phyloP scores from a whole-genome alignment of 768 basidiomycete genomes.

The Leucosporidium yakuticum region DNA sequence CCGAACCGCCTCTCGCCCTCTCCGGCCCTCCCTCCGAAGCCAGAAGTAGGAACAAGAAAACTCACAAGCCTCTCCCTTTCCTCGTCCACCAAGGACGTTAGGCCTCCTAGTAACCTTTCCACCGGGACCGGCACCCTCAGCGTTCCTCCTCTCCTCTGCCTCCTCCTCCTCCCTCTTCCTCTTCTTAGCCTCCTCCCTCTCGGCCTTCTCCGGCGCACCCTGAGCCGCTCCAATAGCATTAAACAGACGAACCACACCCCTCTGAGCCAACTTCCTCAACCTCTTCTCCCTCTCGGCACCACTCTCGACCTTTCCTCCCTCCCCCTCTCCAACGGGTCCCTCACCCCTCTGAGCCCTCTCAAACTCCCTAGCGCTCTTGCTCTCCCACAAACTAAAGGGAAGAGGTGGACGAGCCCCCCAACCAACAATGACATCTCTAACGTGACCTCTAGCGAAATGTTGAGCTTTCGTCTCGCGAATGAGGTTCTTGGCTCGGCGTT shows the following conservation, averaged over 20 bases:
- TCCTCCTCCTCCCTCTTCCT: conserved; percentile 30
- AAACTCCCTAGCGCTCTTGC: conserved; percentile 20
- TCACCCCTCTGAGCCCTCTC: conserved; percentile 18
- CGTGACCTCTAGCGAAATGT: conserved; percentile 36
- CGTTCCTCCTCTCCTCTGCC: conserved; percentile 17
- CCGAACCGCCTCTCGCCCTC: too few relatives aligned
- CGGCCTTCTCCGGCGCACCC: conserved; percentile 31
- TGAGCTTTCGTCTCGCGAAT: conserved; percentile 36
- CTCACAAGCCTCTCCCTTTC: conserved; percentile 38
- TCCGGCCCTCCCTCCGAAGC: too few relatives aligned
- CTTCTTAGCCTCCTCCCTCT: conserved; percentile 32
- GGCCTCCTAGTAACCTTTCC: conserved; percentile 29
- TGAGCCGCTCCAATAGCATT: conserved; percentile 39
- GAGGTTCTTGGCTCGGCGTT: conserved; percentile 32
- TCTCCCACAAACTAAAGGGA: conserved; percentile 37
- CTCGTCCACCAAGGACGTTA: conserved; percentile 37
- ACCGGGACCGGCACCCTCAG: neutral
- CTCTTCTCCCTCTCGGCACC: conserved; percentile 40
- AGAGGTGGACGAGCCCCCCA: conserved; percentile 36
- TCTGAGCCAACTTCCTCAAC: conserved; percentile 39
- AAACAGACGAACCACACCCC: conserved; percentile 39
- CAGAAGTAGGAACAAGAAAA: neutral
- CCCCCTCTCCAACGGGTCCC: conserved; percentile 4
- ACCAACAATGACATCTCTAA: conserved; percentile 39
- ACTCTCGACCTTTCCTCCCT: conserved; percentile 27